These are phyloP conservation scores for Hymenoscyphus infarciens DNA, from an alignment of 2,329 filamentous ascomycete species.

Conservation along the genomic window DNA sequence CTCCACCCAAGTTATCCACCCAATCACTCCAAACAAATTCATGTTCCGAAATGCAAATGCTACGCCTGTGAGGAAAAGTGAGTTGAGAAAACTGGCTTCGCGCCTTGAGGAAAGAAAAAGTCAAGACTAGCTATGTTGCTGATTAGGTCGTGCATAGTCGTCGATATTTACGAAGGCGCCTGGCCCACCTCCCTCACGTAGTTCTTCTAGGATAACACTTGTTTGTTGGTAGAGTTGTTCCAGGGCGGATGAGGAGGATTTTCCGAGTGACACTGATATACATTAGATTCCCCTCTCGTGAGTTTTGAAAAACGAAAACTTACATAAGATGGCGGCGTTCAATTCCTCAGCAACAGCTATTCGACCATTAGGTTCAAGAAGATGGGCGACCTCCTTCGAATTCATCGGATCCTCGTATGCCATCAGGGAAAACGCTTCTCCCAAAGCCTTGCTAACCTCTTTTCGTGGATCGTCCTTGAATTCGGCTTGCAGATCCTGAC, in stretches of 20 bases:
- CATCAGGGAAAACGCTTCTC: conserved; percentile 83
- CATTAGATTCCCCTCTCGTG: background rate
- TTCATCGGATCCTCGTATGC: conserved; percentile 80
- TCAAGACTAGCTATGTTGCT: conserved; percentile 2
- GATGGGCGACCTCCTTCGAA: conserved; percentile 68
- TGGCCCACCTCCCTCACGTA: conserved; percentile 73
- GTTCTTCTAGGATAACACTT: conserved; percentile 76
- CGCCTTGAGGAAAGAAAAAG: background rate
- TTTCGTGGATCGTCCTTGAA: conserved; percentile 68
- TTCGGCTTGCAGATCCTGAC: conserved; percentile 71
- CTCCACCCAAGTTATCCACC: background rate
- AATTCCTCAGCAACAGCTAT: conserved; percentile 85
- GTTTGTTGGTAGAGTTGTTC: conserved; percentile 86
- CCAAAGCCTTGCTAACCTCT: conserved; percentile 69
- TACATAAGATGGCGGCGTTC: conserved; percentile 82
- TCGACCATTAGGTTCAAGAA: conserved; percentile 73
- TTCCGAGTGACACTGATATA: conserved; percentile 74
- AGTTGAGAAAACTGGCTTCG: background rate
- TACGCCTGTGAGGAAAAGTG: conserved; percentile 17
- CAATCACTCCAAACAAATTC: background rate
- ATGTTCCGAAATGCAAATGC: background rate
- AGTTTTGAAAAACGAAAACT: conserved; percentile 9
- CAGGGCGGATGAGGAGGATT: conserved; percentile 80
- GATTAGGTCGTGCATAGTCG: conserved; percentile 40
- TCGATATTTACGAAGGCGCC: conserved; percentile 77